phyloP scores from a whole-genome alignment of 2,329 filamentous ascomycete genomes.

The Trichoderma cornu-damae region DNA sequence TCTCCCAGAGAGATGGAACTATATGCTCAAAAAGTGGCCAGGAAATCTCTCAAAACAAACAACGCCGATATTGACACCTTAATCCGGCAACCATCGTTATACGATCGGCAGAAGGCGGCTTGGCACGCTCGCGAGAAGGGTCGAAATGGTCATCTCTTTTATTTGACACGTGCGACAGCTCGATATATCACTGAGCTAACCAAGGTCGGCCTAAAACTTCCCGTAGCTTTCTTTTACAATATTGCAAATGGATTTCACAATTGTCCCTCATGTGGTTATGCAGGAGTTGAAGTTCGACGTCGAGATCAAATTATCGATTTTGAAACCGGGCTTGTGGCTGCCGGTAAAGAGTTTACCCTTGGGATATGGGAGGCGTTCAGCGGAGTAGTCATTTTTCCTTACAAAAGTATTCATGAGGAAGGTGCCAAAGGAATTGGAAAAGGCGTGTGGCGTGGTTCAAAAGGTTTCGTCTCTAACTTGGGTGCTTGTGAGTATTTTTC shows the following conservation, averaged over 20 bases:
- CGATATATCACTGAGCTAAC: constrained; percentile 57
- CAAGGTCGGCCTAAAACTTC: constrained; percentile 57
- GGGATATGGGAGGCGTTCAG: constrained; percentile 65
- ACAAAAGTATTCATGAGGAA: constrained; percentile 57
- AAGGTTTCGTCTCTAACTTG: constrained; percentile 41
- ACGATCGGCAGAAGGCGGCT: constrained; percentile 23
- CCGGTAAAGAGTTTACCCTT: constrained; percentile 58
- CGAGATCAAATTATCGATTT: constrained; percentile 63
- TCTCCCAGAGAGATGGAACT: constrained; percentile 29
- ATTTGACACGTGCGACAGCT: constrained; percentile 38
- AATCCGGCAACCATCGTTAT: constrained; percentile 21
- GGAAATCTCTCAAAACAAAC: constrained; percentile 44
- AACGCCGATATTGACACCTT: constrained; percentile 34
- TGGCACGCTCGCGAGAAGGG: constrained; percentile 28
- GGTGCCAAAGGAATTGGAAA: constrained; percentile 58
- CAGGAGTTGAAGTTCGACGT: constrained; percentile 56
- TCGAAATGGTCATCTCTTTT: constrained; percentile 26
- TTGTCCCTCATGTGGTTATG: constrained; percentile 59
- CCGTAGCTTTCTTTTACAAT: constrained; percentile 63
- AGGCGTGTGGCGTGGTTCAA: constrained; percentile 45
- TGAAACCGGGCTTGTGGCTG: constrained; percentile 53
- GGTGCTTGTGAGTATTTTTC: constrained; percentile 30
- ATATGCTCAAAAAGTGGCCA: constrained; percentile 30
- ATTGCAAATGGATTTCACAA: constrained; percentile 71
- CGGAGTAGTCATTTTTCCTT: constrained; percentile 60